A percentile compares a stretch with the other conserved stretches of the same genome.
Evolutionary conservation across 176 grass and related monocot species (phyloP).

Genomic region (Zizania latifolia): DNA sequence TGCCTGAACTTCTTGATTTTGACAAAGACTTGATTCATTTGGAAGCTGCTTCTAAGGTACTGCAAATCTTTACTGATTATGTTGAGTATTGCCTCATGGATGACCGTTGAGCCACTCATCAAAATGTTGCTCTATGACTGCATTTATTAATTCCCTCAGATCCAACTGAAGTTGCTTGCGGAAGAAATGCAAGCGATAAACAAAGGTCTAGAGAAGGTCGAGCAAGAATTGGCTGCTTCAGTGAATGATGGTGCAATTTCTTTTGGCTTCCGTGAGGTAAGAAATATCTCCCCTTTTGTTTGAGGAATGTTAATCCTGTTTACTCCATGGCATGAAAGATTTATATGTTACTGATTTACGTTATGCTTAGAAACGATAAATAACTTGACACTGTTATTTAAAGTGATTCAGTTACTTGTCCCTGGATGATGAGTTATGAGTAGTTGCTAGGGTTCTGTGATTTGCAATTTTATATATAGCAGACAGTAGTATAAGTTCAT

Average conservation of each 20-base stretch:
- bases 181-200: slow-evolving; percentile 99
- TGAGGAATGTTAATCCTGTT: slow-evolving; percentile 2
- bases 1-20: slow-evolving; percentile 98
- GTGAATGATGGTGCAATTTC: slow-evolving; percentile 79
- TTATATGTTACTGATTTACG: not conserved
- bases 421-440: not conserved
- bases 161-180: slow-evolving; percentile 86
- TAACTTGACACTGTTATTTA: not conserved
- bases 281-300: slow-evolving; percentile 12
- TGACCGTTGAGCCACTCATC: slow-evolving; percentile 17
- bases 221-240: slow-evolving; percentile 81
- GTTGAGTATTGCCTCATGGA: slow-evolving; percentile 1
- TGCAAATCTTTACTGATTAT: not conserved
- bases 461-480: not conserved
- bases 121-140: slow-evolving; percentile 27
- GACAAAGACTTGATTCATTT: slow-evolving; percentile 93
- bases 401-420: not conserved
- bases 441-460: not conserved
- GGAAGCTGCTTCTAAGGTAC: slow-evolving; percentile 98
- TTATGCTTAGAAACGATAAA: not conserved
- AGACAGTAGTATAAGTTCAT: slow-evolving; percentile 14
- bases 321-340: not conserved
- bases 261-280: slow-evolving; percentile 61
- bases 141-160: slow-evolving; percentile 47
- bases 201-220: slow-evolving; percentile 98